A percentile compares a stretch with the other conserved stretches of the same genome.
Conservation (phyloP, 2,329 filamentous ascomycete genomes). For the Fusarium globosum region DNA sequence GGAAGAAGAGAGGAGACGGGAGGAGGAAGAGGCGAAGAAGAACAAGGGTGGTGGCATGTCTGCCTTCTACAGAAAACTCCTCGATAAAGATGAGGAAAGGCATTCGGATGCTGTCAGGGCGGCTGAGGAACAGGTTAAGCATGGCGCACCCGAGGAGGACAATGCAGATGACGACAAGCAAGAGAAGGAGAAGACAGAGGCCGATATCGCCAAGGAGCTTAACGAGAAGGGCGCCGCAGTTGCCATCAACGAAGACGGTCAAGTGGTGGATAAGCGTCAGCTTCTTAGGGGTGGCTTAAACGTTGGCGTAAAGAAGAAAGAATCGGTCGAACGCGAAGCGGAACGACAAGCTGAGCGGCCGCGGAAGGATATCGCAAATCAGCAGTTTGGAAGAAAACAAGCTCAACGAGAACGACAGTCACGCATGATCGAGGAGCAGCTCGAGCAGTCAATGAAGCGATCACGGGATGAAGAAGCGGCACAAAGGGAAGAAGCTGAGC, state of each 20-base stretch:
- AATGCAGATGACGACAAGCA: slow-evolving; percentile 61
- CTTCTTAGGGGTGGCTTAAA: slow-evolving; percentile 81
- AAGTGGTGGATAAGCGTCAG: slow-evolving; percentile 87
- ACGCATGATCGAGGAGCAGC: slow-evolving; percentile 81
- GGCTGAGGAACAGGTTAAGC: slow-evolving; percentile 65
- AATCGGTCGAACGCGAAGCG: slow-evolving; percentile 46
- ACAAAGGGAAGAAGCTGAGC: slow-evolving; percentile 71
- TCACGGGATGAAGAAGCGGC: slow-evolving; percentile 75
- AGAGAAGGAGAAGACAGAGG: slow-evolving; percentile 67
- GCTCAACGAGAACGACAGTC: slow-evolving; percentile 81
- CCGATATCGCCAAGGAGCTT: slow-evolving; percentile 74
- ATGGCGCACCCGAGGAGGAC: slow-evolving; percentile 48
- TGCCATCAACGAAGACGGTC: slow-evolving; percentile 82
- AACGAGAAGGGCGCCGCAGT: slow-evolving; percentile 71
- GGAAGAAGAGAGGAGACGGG: slow-evolving; percentile 74
- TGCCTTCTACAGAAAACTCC: slow-evolving; percentile 79
- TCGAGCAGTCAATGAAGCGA: slow-evolving; percentile 78
- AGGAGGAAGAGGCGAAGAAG: slow-evolving; percentile 73
- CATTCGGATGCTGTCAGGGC: slow-evolving; percentile 78
- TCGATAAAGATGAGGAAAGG: slow-evolving; percentile 75
- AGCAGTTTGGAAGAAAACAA: slow-evolving; percentile 64
- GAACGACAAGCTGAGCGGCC: slow-evolving; percentile 45
- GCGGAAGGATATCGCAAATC: slow-evolving; percentile 54
- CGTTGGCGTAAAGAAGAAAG: slow-evolving; percentile 71
- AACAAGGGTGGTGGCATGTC: slow-evolving; percentile 77